Percentiles rank a stretch among this genome's conserved stretches.
Evolutionary conservation across 2,329 filamentous ascomycete species (phyloP).

Genomic region (Penicillium sp.): DNA sequence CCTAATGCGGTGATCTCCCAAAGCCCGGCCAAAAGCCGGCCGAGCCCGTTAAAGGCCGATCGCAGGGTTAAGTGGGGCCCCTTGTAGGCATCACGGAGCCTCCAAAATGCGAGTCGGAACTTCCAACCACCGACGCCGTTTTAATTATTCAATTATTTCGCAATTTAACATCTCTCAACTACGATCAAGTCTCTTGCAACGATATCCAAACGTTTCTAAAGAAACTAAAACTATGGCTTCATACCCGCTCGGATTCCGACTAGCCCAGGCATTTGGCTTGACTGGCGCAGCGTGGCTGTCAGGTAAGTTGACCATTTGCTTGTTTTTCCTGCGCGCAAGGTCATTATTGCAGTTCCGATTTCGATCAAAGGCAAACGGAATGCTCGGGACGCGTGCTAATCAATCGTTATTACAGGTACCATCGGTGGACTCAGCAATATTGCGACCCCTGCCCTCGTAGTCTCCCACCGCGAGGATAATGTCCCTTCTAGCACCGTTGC

Average conservation of each 20-base stretch:
- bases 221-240: slow-evolving; percentile 15
- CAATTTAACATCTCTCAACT: neutral
- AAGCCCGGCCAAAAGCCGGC: slow-evolving; percentile 4
- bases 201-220: neutral
- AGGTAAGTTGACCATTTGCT: slow-evolving; percentile 17
- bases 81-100: neutral
- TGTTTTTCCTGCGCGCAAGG: neutral
- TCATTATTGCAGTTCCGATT: neutral
- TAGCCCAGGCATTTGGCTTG: slow-evolving; percentile 30
- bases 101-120: neutral
- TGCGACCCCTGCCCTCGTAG: slow-evolving; percentile 26
- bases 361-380: neutral
- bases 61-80: neutral
- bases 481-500: slow-evolving; percentile 9
- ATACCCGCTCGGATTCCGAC: slow-evolving; percentile 20
- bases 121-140: neutral
- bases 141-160: neutral
- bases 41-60: slow-evolving; percentile 9
- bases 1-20: neutral
- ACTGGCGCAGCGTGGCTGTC: slow-evolving; percentile 32
- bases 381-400: neutral
- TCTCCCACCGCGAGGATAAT: slow-evolving; percentile 16
- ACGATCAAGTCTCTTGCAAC: neutral
- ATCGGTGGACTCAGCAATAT: slow-evolving; percentile 29
- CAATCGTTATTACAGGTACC: slow-evolving; percentile 15